A percentile compares a stretch with the other conserved stretches of the same genome.
phyloP scores from a whole-genome alignment of 305 asterid species.

The Fraxinus ornus region DNA sequence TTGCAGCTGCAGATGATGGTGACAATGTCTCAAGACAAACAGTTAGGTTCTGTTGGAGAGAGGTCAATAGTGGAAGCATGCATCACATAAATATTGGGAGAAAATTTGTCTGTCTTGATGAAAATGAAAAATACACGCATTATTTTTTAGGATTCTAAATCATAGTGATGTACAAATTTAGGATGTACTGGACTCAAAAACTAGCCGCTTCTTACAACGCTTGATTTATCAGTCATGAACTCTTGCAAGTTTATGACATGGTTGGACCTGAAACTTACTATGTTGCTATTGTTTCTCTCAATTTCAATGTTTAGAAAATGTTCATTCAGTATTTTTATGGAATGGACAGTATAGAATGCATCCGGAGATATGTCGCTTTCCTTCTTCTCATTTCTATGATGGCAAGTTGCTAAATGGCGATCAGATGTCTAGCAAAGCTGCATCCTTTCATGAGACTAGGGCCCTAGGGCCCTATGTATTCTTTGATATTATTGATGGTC shows the following conservation, averaged over 20 bases:
- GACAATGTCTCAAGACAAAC: background rate
- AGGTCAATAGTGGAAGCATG: background rate
- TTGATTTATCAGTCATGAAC: background rate
- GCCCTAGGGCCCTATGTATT: conserved; percentile 91
- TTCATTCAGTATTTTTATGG: conserved; percentile 15
- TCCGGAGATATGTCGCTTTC: conserved; percentile 92
- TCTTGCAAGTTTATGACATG: background rate
- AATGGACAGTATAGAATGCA: conserved; percentile 97
- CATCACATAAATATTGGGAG: background rate
- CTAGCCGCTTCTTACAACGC: background rate
- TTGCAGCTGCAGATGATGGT: background rate
- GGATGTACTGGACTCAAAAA: background rate
- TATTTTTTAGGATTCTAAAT: background rate
- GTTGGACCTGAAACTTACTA: background rate
- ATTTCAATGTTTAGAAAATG: background rate
- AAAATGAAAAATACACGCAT: background rate
- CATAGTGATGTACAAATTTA: background rate
- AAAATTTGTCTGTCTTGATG: background rate
- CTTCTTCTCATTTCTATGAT: conserved; percentile 90
- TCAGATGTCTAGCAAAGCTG: conserved; percentile 43
- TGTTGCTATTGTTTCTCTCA: background rate
- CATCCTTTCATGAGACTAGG: conserved; percentile 73
- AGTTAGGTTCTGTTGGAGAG: background rate
- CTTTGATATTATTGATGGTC: conserved; percentile 88
- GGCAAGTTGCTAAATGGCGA: conserved; percentile 65